Evolutionary conservation across 2,329 filamentous ascomycete species (phyloP).

Genomic region (Sporothrix luriei): DNA sequence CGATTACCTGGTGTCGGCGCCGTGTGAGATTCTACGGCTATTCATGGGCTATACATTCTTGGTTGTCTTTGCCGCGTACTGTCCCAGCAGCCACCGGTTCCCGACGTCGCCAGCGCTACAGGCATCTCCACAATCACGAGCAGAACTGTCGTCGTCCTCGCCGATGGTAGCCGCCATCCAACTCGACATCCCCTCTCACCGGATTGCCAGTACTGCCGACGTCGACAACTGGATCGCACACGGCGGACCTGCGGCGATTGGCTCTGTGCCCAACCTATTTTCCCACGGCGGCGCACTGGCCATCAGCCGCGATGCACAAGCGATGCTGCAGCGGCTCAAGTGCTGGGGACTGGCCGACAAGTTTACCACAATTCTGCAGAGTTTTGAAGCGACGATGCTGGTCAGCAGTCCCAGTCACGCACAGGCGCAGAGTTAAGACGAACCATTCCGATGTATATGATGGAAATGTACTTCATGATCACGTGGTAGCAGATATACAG

Average conservation of each 20-base stretch:
- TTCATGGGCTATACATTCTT: conserved; percentile 43
- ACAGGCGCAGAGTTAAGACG: background rate
- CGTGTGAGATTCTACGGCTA: conserved; percentile 42
- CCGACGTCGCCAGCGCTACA: background rate
- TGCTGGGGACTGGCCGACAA: conserved; percentile 42
- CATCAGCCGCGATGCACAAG: conserved; percentile 39
- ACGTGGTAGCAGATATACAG: background rate
- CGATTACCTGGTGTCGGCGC: conserved; percentile 41
- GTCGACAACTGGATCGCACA: conserved; percentile 38
- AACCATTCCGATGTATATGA: background rate
- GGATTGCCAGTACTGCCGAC: conserved; percentile 24
- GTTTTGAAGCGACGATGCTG: conserved; percentile 31
- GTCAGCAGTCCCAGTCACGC: background rate
- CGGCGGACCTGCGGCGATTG: conserved; percentile 39
- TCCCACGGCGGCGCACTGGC: conserved; percentile 32
- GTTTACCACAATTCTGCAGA: conserved; percentile 39
- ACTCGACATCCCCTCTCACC: conserved; percentile 36
- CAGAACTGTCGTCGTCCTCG: background rate
- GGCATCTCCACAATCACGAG: background rate
- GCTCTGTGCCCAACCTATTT: conserved; percentile 37
- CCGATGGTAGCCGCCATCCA: conserved; percentile 28
- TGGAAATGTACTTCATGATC: conserved; percentile 1
- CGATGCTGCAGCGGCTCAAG: conserved; percentile 37
- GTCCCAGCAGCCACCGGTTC: conserved; percentile 32
- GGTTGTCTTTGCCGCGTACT: conserved; percentile 39